Percentiles rank a stretch among this genome's conserved stretches.
Conservation (phyloP, 2,329 filamentous ascomycete genomes). For the Lachnellula hyalina region DNA sequence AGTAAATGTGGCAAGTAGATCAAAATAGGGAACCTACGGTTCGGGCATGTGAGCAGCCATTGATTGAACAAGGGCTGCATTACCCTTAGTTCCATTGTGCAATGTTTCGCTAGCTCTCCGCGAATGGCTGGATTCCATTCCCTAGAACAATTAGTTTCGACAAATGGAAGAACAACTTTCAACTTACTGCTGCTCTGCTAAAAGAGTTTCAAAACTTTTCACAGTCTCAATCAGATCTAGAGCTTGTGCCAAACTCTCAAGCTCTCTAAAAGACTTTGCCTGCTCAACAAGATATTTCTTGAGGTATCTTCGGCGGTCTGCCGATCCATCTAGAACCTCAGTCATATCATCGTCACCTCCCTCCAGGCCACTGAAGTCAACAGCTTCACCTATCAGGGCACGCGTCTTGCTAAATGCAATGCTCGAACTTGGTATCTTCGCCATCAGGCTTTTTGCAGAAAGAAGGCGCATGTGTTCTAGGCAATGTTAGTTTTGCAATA, state of each 20-base stretch:
- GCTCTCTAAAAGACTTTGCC: conserved; percentile 59
- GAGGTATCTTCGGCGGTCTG: conserved; percentile 30
- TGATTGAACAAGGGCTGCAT: conserved; percentile 58
- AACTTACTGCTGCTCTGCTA: conserved; percentile 20
- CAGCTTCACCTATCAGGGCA: conserved; percentile 34
- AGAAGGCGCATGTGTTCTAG: conserved; percentile 40
- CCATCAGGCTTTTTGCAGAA: conserved; percentile 49
- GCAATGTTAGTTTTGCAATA: conserved; percentile 15
- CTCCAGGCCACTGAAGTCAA: conserved; percentile 32
- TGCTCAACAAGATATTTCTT: conserved; percentile 40
- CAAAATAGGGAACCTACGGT: conserved; percentile 11
- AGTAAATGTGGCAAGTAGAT: conserved; percentile 4
- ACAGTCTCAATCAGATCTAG: conserved; percentile 66
- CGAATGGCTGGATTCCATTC: conserved; percentile 44
- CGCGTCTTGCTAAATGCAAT: conserved; percentile 32
- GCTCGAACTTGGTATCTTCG: conserved; percentile 44
- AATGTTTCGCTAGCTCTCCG: conserved; percentile 41
- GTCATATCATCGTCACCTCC: conserved; percentile 25
- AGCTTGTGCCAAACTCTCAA: conserved; percentile 61
- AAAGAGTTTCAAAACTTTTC: conserved; percentile 26
- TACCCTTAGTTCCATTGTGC: conserved; percentile 43
- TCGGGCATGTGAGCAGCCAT: conserved; percentile 47
- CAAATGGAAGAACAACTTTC: neutral
- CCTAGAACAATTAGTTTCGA: neutral
- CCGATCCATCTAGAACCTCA: conserved; percentile 32